Evolutionary conservation across 2,329 filamentous ascomycete genomes (phyloP), one percentile per base, ranked within the genome.

Genomic region (Curvularia spicifera): DNA sequence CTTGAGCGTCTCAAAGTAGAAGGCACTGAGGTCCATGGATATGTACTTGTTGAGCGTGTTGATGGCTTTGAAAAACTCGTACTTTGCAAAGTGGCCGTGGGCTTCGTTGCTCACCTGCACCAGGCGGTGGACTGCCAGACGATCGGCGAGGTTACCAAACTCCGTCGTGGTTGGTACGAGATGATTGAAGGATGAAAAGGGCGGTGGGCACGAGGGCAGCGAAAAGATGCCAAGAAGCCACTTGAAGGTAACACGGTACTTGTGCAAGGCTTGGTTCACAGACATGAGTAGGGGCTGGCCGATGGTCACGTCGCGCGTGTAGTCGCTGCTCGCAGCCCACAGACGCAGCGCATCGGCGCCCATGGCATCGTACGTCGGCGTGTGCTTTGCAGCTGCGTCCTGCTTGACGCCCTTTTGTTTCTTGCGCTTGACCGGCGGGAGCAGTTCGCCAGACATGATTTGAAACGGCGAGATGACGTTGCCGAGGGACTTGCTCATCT

Each of bases 401-500:
- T 22, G 63, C 51, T 53, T 61, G n/a, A 68, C 64, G 20, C 61
- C 61, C 51, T 83, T 84, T 35, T 77, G 75, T 65, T 89, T 89
- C 70, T 87, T 89, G 43, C 78, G 78, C 72, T 90, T 91, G 37
- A 89, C 72, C 0, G 89, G 87, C 5, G 90, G 90, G 13, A 96
- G 78, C 10, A 97, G 81, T 3, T 88, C 87, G 6, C 94, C 94
- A 51, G 91, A 86, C 82, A 97, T 95, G 65, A 99, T 93, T 61
- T 97, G 83, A 6, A 85, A 81, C 0, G 94, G 93, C 0, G 87
- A 84, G 55, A 98, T 87, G 28, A 91, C 89, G 71, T 99, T 99
- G 15, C 95, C 95, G 1, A 97, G 80, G 0, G 93, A 97, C 77
- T 99, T 99, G 74, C 93, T 97, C 95, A 99, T 99, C 77, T 99